phyloP scores from a whole-genome alignment of 225 moss, liverwort and hornwort genomes.

The Neckera pumila region DNA sequence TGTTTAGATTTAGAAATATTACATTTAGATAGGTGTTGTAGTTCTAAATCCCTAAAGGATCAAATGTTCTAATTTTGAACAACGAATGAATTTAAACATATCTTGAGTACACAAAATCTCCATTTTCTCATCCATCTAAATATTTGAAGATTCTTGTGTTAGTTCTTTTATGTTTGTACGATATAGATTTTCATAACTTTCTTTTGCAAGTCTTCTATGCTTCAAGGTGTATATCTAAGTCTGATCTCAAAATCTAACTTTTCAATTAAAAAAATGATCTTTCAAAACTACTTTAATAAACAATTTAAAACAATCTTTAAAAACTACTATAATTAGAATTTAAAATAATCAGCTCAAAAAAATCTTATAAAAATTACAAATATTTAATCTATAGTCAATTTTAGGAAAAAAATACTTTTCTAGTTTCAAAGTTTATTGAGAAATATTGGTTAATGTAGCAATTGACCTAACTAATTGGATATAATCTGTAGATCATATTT shows the following conservation, averaged over 20 bases:
- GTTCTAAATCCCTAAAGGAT: too few relatives aligned
- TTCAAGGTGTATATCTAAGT: not conserved
- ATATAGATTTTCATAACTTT: too few relatives aligned
- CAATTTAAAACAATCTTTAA: not conserved
- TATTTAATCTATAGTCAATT: not conserved
- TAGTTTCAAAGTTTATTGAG: not conserved
- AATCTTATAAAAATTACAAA: not conserved
- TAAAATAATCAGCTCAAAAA: not conserved
- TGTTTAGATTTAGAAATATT: not conserved
- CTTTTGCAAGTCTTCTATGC: not conserved
- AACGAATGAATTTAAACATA: too few relatives aligned
- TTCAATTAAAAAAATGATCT: accelerated
- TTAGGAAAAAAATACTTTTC: not conserved
- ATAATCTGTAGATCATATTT: not conserved
- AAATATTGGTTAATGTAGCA: not conserved
- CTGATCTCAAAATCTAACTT: not conserved
- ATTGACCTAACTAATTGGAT: accelerated
- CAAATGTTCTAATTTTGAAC: too few relatives aligned
- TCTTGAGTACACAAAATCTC: too few relatives aligned
- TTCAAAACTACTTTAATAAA: not conserved
- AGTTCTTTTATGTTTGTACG: not conserved
- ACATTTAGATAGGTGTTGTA: too few relatives aligned
- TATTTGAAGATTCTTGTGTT: too few relatives aligned
- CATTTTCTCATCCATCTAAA: too few relatives aligned
- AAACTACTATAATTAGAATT: not conserved